Evolutionary conservation across 805 yeast species (phyloP), one percentile per base, ranked within the genome.

Genomic region (Priceomyces medius): DNA sequence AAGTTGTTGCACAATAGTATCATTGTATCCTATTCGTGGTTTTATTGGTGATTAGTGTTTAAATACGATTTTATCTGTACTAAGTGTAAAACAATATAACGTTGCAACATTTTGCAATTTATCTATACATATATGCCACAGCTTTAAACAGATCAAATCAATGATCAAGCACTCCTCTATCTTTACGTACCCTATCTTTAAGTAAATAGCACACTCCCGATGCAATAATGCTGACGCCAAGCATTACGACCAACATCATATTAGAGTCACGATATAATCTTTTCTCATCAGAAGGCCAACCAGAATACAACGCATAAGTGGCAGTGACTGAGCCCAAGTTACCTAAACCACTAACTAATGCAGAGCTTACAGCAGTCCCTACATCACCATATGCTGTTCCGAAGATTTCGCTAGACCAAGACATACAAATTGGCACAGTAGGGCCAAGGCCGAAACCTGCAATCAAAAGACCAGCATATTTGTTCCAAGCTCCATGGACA

Each of bases 391-490:
- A 83, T 35, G 76, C 69, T 8, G 76, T 72, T 5, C 74, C 76
- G 67, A 87, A 83, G 36, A 85, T 83, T 53, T 85, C 90, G 0
- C 90, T 80, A 0, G 89, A 64, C 84, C 86, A 79, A 1, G 95
- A 77, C 95, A 88, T 88, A 53, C 82, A 75, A 28, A 85, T 87
- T 20, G 96, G 96, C 10, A 87, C 95, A 0, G 96, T 88, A 16
- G 96, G 93, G 8, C 96, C 96, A 37, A 88, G 72, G 0, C 96
- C 96, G 50, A 82, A 85, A 0, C 96, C 96, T 5, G 87, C 81
- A 55, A 88, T 80, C 46, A 88, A 70, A 40, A 88, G 69, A 0
- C 96, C 96, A 6, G 80, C 95, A 58, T 86, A 88, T 51, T 79
- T 76, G 43, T 77, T 73, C 96, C 96, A 88, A 20, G 80, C 64